Evolutionary conservation across 345 rosid species (phyloP), one percentile per base, ranked within the genome.

Genomic region (Alliaria petiolata): DNA sequence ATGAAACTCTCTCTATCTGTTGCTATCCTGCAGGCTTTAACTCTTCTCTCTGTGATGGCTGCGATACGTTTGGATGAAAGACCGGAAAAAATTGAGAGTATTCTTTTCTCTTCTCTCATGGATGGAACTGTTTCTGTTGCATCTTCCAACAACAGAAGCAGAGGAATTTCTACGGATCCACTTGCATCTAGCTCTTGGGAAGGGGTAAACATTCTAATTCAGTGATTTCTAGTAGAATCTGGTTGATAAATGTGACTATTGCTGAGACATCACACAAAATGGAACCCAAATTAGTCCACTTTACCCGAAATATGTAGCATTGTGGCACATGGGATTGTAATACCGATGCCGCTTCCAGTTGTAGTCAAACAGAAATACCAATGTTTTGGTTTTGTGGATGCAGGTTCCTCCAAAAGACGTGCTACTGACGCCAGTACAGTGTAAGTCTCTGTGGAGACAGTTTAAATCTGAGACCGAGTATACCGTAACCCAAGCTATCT

Each of bases 361-460:
- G 26, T 57, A 6, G 46, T 34, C 19, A 15, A 35, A 52, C 33
- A 31, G 59, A 66, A 50, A 1, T 38, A 56, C 2, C 11, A 50
- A 43, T 69, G 14, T 9, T 54, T 9, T 28, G 11, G 52, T 45
- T 69, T 62, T 15, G 26, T 62, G 65, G 17, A 50, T 78, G 60
- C 47, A 83, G 92, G 85, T 89, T 51, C 70, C 90, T 70, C 84
- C 85, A 13, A 74, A 84, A 60, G 77, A 81, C 19, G 80, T 80
- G 28, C 54, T 87, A 67, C 85, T 89, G 68, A 84, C 95, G 34
- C 98, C 95, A 54, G 78, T 89, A 44, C 83, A 87, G 69, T 87
- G 96, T 58, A 86, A 92, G 69, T 86, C 98, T 25, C 63, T 87
- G 70, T 86, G 98, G 96, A 82, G 92, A 74, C 98, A 86, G 76